These are phyloP conservation scores for Microthyrium microscopicum DNA, from an alignment of 2,329 filamentous ascomycete species.

Conservation along the genomic window DNA sequence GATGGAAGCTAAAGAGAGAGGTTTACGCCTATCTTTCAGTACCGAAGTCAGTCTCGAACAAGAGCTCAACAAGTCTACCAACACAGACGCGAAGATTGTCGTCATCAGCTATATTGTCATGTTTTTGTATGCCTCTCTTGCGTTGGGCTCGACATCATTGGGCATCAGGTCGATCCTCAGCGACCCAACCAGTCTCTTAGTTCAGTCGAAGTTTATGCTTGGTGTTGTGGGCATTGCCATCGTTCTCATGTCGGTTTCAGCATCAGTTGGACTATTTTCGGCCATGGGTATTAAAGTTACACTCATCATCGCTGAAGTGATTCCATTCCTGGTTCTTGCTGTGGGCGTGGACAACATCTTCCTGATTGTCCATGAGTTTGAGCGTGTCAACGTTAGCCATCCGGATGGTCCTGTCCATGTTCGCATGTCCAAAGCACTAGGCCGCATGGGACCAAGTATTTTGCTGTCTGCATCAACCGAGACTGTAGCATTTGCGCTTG, in stretches of 20 bases:
- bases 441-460: constrained; percentile 92
- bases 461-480: constrained; percentile 89
- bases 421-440: constrained; percentile 72
- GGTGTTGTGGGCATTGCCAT: constrained; percentile 92
- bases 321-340: constrained; percentile 89
- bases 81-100: constrained; percentile 94
- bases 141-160: constrained; percentile 74
- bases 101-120: constrained; percentile 95
- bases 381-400: constrained; percentile 81
- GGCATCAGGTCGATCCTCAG: constrained; percentile 59
- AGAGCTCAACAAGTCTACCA: constrained; percentile 94
- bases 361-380: constrained; percentile 94
- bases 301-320: constrained; percentile 94
- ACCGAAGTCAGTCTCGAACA: constrained; percentile 91
- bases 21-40: constrained; percentile 79
- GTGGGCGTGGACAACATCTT: constrained; percentile 99
- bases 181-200: constrained; percentile 69
- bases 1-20: constrained; percentile 58
- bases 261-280: constrained; percentile 88
- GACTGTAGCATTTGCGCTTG: constrained; percentile 81
- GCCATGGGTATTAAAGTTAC: constrained; percentile 86
- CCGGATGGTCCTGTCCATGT: constrained; percentile 78
- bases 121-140: constrained; percentile 92
- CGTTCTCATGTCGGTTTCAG: constrained; percentile 91
- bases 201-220: constrained; percentile 92